A percentile compares a stretch with the other conserved stretches of the same genome.
phyloP scores from a whole-genome alignment of 2,329 filamentous ascomycete species.

The Sclerotinia minor region DNA sequence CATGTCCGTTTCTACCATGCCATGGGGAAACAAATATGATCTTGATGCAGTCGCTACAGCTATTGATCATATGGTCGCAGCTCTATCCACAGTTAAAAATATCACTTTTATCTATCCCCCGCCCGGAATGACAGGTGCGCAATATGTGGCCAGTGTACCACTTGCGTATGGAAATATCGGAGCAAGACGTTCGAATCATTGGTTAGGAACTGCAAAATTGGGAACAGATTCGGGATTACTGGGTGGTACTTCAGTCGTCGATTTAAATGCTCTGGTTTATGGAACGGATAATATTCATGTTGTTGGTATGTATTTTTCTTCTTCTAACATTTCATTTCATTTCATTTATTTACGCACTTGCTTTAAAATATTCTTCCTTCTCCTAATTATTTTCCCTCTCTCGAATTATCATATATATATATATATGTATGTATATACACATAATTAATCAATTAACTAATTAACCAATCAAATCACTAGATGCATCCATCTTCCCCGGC shows the following conservation, averaged over 20 bases:
- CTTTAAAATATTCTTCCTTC: too few species aligned
- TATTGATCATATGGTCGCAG: constrained; percentile 59
- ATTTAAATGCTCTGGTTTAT: constrained; percentile 63
- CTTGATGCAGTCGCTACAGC: constrained; percentile 63
- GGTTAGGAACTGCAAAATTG: constrained; percentile 59
- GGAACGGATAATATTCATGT: constrained; percentile 69
- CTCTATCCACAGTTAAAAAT: constrained; percentile 53
- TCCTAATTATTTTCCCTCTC: too few species aligned
- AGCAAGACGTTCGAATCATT: constrained; percentile 42
- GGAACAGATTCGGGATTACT: constrained; percentile 51
- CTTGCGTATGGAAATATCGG: constrained; percentile 37
- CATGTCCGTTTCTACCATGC: constrained; percentile 59
- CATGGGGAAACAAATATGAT: constrained; percentile 55
- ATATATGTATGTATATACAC: too few species aligned
- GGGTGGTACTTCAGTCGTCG: constrained; percentile 60
- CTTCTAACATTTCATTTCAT: background rate
- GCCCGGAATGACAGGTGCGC: constrained; percentile 52
- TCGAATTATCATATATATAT: too few species aligned
- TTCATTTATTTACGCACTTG: too few species aligned
- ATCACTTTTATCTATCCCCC: constrained; percentile 59
- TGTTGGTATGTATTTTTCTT: constrained; percentile 47
- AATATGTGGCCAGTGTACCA: constrained; percentile 54
- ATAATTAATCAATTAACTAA: too few species aligned
- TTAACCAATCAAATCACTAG: too few species aligned
- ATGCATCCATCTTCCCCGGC: constrained; percentile 61